Evolutionary conservation across 1,284 basidiomycete genomes (phyloP), one percentile per base, ranked within the genome.

Genomic region (Ustilago loliicola): DNA sequence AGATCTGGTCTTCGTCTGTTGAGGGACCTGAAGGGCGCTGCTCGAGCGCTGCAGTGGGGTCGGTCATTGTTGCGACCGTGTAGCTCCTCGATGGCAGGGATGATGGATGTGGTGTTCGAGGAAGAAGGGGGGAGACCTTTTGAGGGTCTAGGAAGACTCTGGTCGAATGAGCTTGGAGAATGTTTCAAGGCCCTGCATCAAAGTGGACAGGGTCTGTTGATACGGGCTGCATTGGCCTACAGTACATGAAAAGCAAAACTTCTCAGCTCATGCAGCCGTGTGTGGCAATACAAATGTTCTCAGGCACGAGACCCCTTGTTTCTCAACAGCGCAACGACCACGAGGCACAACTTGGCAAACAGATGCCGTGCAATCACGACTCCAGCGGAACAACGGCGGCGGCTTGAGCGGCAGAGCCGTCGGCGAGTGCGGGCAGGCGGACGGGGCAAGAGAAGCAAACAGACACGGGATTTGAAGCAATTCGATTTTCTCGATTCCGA

Each of bases 1-100:
- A 62, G 50, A 58, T 62, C 2, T 45, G 48, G 15, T 68, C 66
- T 0, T 42, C 55, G 1, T 68, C 50, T 7, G 34, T 34, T 34
- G 53, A 15, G 2, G 59, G 29, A 7, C 23, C 8, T 9, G 40
- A 34, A 32, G 55, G 40, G 15, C 11, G 54, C 29, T 61, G 36
- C 21, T 30, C 34, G 34, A 42, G 29, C 25, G 32, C 34, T 30
- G 17, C 2, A 29, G 32, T 25, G 19, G 30, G 17, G 5, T 29
- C 30, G 25, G 54, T 38, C 61, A 56, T 56, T 25, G 10, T 47
- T n/a, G 51, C 30, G 48, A 50, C 48, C 27, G 23, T 47, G n/a
- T 47, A 2, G 21, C 19, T 32, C 5, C 32, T 34, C 6, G 11
- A 34, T 34, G 32, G 32, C 32, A 34, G 32, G 32, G n/a, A n/a